phyloP scores from a whole-genome alignment of 2,329 filamentous ascomycete genomes.

The Exutisphaerella laricina region DNA sequence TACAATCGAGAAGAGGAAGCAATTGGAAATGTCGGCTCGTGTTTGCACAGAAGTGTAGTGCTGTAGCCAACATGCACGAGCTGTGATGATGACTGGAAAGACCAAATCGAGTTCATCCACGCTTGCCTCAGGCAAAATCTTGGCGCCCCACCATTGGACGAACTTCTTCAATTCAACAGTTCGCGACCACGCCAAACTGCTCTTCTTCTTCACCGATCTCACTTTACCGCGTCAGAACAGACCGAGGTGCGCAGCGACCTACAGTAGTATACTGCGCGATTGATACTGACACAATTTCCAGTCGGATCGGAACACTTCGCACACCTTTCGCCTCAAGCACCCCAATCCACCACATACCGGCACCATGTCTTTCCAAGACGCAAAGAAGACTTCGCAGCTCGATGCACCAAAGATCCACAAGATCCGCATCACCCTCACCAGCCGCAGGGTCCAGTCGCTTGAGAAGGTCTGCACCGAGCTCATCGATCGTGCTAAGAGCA shows the following conservation, averaged over 20 bases:
- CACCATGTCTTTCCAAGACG: slow-evolving; percentile 91
- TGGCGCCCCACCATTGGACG: neutral
- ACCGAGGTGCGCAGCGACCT: slow-evolving; percentile 21
- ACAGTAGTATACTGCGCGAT: neutral
- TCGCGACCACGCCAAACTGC: slow-evolving; percentile 16
- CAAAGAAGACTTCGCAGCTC: slow-evolving; percentile 79
- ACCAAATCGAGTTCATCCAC: neutral
- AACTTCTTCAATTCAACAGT: slow-evolving; percentile 9
- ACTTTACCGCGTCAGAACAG: slow-evolving; percentile 46
- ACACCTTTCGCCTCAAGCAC: slow-evolving; percentile 22
- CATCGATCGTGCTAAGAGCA: slow-evolving; percentile 96
- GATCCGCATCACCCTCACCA: slow-evolving; percentile 97
- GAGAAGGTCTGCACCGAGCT: slow-evolving; percentile 99
- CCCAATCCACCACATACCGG: slow-evolving; percentile 27
- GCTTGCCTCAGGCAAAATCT: too few relatives aligned
- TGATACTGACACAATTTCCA: slow-evolving; percentile 32
- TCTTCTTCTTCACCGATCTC: slow-evolving; percentile 41
- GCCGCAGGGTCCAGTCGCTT: slow-evolving; percentile 87
- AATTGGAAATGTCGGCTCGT: too few relatives aligned
- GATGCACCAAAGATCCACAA: slow-evolving; percentile 94
- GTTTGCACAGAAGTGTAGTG: too few relatives aligned
- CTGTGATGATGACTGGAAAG: too few relatives aligned
- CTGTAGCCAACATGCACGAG: too few relatives aligned
- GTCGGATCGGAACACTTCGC: slow-evolving; percentile 41
- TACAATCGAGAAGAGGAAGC: too few relatives aligned